Percentiles rank a stretch among this genome's conserved stretches.
Evolutionary conservation across 495 filamentous ascomycete species (phyloP).

Genomic region (Entonaema liquescens): DNA sequence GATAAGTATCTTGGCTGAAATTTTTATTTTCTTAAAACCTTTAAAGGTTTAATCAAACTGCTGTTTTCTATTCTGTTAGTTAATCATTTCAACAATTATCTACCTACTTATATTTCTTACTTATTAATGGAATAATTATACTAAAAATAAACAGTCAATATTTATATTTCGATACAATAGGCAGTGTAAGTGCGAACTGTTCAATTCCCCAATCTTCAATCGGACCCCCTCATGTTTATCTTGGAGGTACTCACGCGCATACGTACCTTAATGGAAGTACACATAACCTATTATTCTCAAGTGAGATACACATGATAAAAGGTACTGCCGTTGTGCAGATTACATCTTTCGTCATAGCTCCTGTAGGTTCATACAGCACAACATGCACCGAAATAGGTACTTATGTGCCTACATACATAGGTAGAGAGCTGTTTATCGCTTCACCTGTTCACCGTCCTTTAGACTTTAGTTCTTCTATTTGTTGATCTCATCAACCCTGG

Average conservation of each 20-base stretch:
- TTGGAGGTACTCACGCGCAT: neutral
- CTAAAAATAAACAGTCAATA: neutral
- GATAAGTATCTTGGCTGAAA: too few species aligned
- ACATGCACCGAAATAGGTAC: neutral
- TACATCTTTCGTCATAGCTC: slow-evolving; percentile 25
- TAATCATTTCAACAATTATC: too few species aligned
- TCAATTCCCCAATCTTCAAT: neutral
- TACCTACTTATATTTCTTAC: too few species aligned
- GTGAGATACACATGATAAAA: too few species aligned
- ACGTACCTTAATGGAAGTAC: neutral
- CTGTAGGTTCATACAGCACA: neutral
- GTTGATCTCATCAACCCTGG: too few species aligned
- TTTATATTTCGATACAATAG: neutral
- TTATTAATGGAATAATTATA: too few species aligned
- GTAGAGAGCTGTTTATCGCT: neutral
- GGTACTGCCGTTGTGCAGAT: slow-evolving; percentile 6
- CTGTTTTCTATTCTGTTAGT: neutral
- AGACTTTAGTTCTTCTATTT: too few species aligned
- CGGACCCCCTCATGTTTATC: neutral
- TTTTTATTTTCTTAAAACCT: neutral
- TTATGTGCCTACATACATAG: neutral
- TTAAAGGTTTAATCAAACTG: neutral
- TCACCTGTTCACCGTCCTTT: neutral
- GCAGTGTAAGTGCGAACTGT: neutral
- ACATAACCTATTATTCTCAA: too few species aligned